These are phyloP conservation scores for Dryadomyces quercus-mongolicae DNA, from an alignment of 2,329 filamentous ascomycete genomes.

Conservation along the genomic window DNA sequence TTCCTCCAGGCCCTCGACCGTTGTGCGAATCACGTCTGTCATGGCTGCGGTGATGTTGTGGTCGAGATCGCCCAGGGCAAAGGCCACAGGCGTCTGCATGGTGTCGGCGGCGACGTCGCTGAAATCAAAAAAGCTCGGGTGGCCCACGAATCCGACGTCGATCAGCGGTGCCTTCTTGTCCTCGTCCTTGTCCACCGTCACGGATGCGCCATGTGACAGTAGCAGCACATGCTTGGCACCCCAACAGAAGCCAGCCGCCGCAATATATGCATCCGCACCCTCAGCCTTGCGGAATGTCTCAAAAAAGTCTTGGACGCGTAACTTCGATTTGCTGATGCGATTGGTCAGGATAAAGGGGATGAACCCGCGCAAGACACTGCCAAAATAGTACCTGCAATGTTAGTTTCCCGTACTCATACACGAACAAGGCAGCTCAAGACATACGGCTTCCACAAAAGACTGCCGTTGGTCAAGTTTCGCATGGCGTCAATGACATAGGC, in stretches of 20 bases:
- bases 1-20: constrained; percentile 21
- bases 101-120: constrained; percentile 34
- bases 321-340: constrained; percentile 18
- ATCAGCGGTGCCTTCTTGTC: constrained; percentile 26
- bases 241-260: constrained; percentile 51
- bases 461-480: constrained; percentile 14
- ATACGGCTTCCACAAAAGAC: constrained; percentile 19
- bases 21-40: constrained; percentile 20
- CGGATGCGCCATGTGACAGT: constrained; percentile 25
- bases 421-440: constrained; percentile 2
- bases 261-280: constrained; percentile 24
- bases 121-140: constrained; percentile 36
- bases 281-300: constrained; percentile 22
- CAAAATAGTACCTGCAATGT: constrained; percentile 14
- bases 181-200: constrained; percentile 2
- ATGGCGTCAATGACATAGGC: constrained; percentile 18
- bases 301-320: constrained; percentile 25
- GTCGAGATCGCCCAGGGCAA: constrained; percentile 34
- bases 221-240: constrained; percentile 42
- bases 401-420: background rate
- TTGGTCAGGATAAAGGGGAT: constrained; percentile 22
- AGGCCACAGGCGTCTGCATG: constrained; percentile 26
- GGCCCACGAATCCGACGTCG: constrained; percentile 39
- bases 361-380: constrained; percentile 15
- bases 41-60: constrained; percentile 21